A percentile compares a stretch with the other conserved stretches of the same genome.
Evolutionary conservation across 306 rosid genomes (phyloP).

Genomic region (Vigna mungo): DNA sequence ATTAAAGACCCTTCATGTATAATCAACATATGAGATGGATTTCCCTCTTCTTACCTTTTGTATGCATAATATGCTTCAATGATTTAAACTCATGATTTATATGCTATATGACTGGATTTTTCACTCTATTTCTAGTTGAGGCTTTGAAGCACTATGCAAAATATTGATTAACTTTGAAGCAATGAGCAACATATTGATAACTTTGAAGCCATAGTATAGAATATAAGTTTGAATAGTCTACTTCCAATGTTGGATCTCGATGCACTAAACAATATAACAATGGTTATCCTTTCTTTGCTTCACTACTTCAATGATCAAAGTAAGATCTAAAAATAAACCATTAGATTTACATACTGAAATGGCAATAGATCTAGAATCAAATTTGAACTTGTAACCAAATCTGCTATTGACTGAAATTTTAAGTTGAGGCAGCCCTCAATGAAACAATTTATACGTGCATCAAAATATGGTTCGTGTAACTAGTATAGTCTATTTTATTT

Average conservation of each 20-base stretch:
- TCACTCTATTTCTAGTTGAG: background rate
- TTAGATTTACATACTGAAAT: conserved; percentile 19
- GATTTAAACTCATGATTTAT: too few species aligned
- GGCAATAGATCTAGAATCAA: conserved; percentile 32
- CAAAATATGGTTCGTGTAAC: background rate
- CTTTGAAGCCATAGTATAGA: background rate
- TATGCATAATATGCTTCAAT: too few species aligned
- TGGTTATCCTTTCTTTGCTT: conserved; percentile 27
- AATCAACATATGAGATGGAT: too few species aligned
- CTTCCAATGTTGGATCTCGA: background rate
- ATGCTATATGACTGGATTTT: too few species aligned
- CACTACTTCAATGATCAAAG: background rate
- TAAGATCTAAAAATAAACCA: background rate
- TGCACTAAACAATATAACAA: background rate
- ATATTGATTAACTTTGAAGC: background rate
- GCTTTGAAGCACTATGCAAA: background rate
- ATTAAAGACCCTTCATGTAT: too few species aligned
- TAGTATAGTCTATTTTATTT: conserved; percentile 5
- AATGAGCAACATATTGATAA: background rate
- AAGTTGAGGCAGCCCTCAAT: conserved; percentile 19
- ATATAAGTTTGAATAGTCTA: background rate
- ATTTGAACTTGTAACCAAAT: conserved; percentile 13
- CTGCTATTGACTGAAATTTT: conserved; percentile 12
- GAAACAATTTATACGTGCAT: conserved; percentile 32
- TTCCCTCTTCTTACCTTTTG: too few species aligned